Base-by-base conservation (phyloP, 176 grass and related monocot species). In the Microstegium vimineum region DNA sequence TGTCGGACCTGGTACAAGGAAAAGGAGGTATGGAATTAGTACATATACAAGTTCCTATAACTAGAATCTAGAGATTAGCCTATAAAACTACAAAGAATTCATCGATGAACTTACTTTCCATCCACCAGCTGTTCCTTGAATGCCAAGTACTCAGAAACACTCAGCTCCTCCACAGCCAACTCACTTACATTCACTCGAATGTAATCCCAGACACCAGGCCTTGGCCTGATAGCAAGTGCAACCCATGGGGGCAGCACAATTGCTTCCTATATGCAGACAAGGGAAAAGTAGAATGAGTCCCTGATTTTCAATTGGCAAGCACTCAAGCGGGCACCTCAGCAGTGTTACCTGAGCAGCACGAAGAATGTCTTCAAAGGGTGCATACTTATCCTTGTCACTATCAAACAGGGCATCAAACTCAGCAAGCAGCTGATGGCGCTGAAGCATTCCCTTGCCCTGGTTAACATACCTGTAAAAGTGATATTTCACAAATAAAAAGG, bases 181-280 rank as follows among this genome's bases (percentile, higher is more conserved):
- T 99, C 96, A 17, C 85, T 99, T 13, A 99, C 93, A 73, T 99
- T 95, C 75, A 99, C 91, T 17, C 87, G 89, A n/a, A 99, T 88
- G 81, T 99, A 95, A 49, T 95, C 96, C 96, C 96, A 99, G 57
- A 99, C 93, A 82, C 96, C 96, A 66, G 96, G 96, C 75, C 96
- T 95, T 30, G 96, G 96, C 74, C 96, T 90, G 83, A 99, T 92
- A 30, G 96, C 96, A 64, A 99, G 93, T 69, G 93, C 93, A 82
- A 99, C 93, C 87, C 91, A 93, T 0, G 96, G 96, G 17, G 89
- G 87, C 17, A 90, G 85, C 31, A 99, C 96, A 86, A 97, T 94
- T 14, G 94, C 94, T 91, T 97, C 94, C 94, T 97, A 60, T 49
- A 90, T 8, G 10, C 11, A 40, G 20, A 46, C 13, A 73, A 80